Conservation (phyloP, 805 yeast species). For the Candida ipomoeae region DNA sequence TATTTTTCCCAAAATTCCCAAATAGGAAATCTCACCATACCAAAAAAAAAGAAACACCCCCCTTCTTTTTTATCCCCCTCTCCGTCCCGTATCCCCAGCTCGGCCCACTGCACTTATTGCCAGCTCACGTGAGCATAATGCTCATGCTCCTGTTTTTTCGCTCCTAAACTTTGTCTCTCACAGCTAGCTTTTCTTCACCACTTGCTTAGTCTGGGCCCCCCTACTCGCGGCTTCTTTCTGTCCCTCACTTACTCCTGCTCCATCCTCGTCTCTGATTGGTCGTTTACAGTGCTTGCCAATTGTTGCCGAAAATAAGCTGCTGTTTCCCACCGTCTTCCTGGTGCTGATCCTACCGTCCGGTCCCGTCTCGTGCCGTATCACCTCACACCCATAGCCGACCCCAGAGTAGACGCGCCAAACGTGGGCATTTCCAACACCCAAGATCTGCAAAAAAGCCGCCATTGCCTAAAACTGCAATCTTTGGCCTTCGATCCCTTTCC, state of each 20-base stretch:
- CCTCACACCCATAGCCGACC: neutral
- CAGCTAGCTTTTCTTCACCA: constrained; percentile 3
- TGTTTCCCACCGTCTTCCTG: neutral
- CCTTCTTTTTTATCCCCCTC: too few species aligned
- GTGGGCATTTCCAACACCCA: neutral
- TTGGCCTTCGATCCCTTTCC: neutral
- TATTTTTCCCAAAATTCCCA: too few species aligned
- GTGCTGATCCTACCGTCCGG: neutral
- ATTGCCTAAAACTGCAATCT: neutral
- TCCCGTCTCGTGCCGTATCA: too few species aligned
- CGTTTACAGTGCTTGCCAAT: neutral
- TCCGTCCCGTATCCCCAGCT: neutral
- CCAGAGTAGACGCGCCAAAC: neutral
- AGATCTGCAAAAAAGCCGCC: neutral
- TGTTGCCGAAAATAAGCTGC: neutral
- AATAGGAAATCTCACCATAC: too few species aligned
- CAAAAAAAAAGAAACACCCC: too few species aligned
- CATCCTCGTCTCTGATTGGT: too few species aligned
- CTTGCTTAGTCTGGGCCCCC: constrained; percentile 1
- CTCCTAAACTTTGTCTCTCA: constrained; percentile 1
- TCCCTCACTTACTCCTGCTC: neutral
- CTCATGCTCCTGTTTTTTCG: constrained; percentile 5
- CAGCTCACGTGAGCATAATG: constrained; percentile 5
- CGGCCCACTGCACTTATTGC: neutral
- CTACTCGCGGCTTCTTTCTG: neutral